Evolutionary conservation across 2,329 filamentous ascomycete species (phyloP), one percentile per base, ranked within the genome.

Genomic region (Apiospora sp.): DNA sequence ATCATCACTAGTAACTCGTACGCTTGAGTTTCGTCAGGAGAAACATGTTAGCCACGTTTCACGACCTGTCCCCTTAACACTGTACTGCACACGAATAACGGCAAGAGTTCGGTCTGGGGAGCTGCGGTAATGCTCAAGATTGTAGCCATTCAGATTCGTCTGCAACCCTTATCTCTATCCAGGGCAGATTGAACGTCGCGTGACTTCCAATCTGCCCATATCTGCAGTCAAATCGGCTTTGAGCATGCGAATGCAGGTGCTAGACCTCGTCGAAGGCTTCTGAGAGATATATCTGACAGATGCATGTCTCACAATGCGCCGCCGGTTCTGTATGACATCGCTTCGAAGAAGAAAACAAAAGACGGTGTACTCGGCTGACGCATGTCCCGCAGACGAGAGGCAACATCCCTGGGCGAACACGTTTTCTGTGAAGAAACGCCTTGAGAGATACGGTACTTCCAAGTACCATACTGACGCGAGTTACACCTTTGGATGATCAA

Each of bases 41-140:
- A 64, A 64, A 64, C 58, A 64, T 41, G 58, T 41, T 64, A 64
- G 58, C 34, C 58, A 64, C 58, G 58, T 64, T 64, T 64, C 58
- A 64, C 34, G 58, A 64, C n/a, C 58, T 34, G 58, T 64, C 58
- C 37, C 58, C 58, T 64, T 24, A 5, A 13, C 34, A 22, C 58
- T 13, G 58, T 19, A 22, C 58, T 5, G 58, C 34, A 41, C 30
- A 14, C 8, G n/a, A 37, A 12, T 12, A 22, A 61, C 6, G 54
- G 16, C 16, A 27, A 12, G 14, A 7, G 34, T 58, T 58, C 16
- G 27, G 14, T 34, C 27, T 22, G 51, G 19, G 24, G 8, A 22
- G 51, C 27, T 34, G 54, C 30, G 34, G 58, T 12, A 64, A 64
- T 37, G 58, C 16, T 64, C 16, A 64, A 24, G 19, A 41, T 22